Base-by-base conservation (phyloP, 306 rosid species). In the Cyclanthera cordifolia region DNA sequence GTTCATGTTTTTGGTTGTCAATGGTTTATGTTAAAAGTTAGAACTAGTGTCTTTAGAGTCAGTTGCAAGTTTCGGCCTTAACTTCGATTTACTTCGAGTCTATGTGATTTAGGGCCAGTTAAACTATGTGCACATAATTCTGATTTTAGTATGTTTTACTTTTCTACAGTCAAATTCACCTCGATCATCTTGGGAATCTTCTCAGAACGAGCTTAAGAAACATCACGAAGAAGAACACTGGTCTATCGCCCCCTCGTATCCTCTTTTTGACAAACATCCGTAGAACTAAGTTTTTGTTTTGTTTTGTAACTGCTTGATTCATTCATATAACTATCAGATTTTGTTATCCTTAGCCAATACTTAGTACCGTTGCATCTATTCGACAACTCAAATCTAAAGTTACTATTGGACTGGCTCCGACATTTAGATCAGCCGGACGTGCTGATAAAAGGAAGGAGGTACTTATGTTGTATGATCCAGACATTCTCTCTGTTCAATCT, bases 371-470 rank as follows among this genome's bases (percentile, higher is more conserved):
- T 60, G 85, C 87, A 74, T 94, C 96, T 67, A 78, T 75, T 45
- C 88, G 88, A 73, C 86, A 87, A 48, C 53, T 77, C 58, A 93
- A 74, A 81, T 80, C 70, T 64, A 90, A 71, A 88, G 96, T 94
- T 47, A 90, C 99, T 17, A 83, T 94, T 16, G 99, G 92, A 71
- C 67, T 84, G 39, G 99, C 97, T 72, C 99, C 99, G 43, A 77
- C 81, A 9, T 94, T 94, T 67, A 83, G 76, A 80, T 52, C 80
- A 63, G 74, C 72, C 0, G 63, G 77, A 24, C 97, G 99, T 43
- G 95, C 95, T 17, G 95, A 86, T 86, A 88, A 85, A 75, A 82
- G 99, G 80, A 94, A 49, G 79, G 99, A 94, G 96, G 99, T 93
- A 11, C 50, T 14, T 43, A 5, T 46, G 55, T 13, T 47, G 70